A percentile compares a stretch with the other conserved stretches of the same genome.
Conservation (phyloP, 148 eudicot species). For the Dianthus caryophyllus region DNA sequence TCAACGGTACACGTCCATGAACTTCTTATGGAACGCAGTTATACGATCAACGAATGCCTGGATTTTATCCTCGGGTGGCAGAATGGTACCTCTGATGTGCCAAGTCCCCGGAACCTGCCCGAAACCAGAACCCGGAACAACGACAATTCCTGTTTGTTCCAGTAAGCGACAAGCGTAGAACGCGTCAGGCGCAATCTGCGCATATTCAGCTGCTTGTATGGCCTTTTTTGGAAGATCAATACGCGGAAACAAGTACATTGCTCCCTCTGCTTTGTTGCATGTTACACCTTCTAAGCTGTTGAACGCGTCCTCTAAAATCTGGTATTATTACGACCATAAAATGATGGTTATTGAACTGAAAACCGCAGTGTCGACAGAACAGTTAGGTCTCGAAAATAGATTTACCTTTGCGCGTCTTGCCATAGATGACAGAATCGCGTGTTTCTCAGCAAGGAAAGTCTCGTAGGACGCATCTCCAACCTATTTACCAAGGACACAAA, state of each 20-base stretch:
- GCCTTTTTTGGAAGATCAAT: slow-evolving; percentile 71
- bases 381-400: neutral
- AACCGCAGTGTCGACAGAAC: neutral
- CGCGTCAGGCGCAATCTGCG: slow-evolving; percentile 62
- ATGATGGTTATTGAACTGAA: neutral
- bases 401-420: slow-evolving; percentile 96
- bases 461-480: slow-evolving; percentile 92
- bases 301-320: slow-evolving; percentile 82
- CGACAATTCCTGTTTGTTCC: slow-evolving; percentile 78
- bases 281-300: slow-evolving; percentile 82
- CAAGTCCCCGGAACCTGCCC: slow-evolving; percentile 93
- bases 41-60: slow-evolving; percentile 68
- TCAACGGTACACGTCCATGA: slow-evolving; percentile 76
- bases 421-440: slow-evolving; percentile 75
- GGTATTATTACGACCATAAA: slow-evolving; percentile 4
- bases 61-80: slow-evolving; percentile 86
- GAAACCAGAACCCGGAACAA: slow-evolving; percentile 91
- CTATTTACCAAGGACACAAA: slow-evolving; percentile 32
- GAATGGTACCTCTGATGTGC: slow-evolving; percentile 93
- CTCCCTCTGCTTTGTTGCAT: slow-evolving; percentile 94
- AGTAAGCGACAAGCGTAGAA: slow-evolving; percentile 69
- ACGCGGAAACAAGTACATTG: slow-evolving; percentile 92
- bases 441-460: slow-evolving; percentile 69
- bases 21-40: slow-evolving; percentile 67
- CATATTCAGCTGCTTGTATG: slow-evolving; percentile 80